Base-by-base conservation (phyloP, 306 rosid species). In the Casuarina glauca region DNA sequence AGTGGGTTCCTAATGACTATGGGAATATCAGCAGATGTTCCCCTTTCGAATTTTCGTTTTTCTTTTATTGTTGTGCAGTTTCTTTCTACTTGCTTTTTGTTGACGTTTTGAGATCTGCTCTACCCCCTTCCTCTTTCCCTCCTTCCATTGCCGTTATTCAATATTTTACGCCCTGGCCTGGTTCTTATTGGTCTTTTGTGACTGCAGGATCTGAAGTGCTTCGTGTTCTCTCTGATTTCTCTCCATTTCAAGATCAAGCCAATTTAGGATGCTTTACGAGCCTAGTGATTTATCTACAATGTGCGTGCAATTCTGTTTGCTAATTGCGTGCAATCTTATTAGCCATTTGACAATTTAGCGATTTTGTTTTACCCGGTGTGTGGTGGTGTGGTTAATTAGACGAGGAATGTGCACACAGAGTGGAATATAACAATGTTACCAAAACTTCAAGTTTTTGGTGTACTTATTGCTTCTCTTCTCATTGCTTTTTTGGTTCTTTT, bases 171-270 rank as follows among this genome's bases (percentile, higher is more conserved):
- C 69, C 49, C 39, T 72, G 45, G 17, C 53, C 61, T 12, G 20
- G 13, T 78, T 72, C 80, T 81, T 51, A 74, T 66, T 16, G 72
- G 50, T 69, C 83, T 74, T 57, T 9, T 81, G 74, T 79, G 74
- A 73, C 50, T 86, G 88, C 91, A 94, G 97, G 97, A 94, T 79
- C 89, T 91, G 86, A 94, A 94, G 87, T 94, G 98, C 89, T 94
- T 94, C 73, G 98, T 94, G 46, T 94, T 94, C 83, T 94, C 97
- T 80, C 94, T 94, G 19, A 90, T 94, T 83, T 94, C 98, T 9
- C 97, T 94, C 52, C 98, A 94, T 88, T 94, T 90, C 89, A 94
- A 94, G 96, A 94, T 94, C 89, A 94, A 91, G 88, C 98, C 97
- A 49, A 94, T 94, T 69, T 94, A 85, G 83, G 81, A 54, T 43